Conservation (phyloP, 768 basidiomycete species). For the Sistotremastrum niveocremeum region DNA sequence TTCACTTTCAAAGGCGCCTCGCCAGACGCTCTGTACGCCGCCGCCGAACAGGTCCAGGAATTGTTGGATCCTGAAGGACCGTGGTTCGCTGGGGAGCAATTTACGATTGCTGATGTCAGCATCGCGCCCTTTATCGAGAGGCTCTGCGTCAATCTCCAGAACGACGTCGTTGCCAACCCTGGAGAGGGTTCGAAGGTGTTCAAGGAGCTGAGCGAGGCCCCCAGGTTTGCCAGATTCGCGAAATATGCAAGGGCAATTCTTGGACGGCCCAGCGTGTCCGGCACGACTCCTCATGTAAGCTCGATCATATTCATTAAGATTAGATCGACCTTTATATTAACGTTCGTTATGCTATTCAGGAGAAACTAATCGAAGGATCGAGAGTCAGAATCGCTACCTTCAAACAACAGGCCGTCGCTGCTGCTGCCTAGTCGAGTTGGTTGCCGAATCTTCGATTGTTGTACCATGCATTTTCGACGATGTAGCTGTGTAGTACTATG, state of each 20-base stretch:
- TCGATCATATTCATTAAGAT: too few species aligned
- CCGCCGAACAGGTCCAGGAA: slow-evolving; percentile 33
- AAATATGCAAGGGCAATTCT: slow-evolving; percentile 35
- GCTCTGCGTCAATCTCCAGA: slow-evolving; percentile 26
- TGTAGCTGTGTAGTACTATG: too few species aligned
- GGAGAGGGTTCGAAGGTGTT: slow-evolving; percentile 35
- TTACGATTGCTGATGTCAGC: slow-evolving; percentile 51
- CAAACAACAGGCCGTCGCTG: too few species aligned
- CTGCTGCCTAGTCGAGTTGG: too few species aligned
- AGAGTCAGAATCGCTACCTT: too few species aligned
- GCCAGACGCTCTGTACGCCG: slow-evolving; percentile 26
- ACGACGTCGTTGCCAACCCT: slow-evolving; percentile 35
- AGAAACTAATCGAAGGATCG: too few species aligned
- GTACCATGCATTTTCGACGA: too few species aligned
- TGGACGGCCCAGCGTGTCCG: slow-evolving; percentile 33
- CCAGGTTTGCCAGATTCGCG: slow-evolving; percentile 36
- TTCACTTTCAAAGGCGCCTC: slow-evolving; percentile 22
- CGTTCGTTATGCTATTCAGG: too few species aligned
- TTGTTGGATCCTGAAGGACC: slow-evolving; percentile 33
- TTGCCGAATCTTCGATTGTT: too few species aligned
- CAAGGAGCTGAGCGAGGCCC: slow-evolving; percentile 25
- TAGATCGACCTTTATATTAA: too few species aligned
- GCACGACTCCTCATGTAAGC: too few species aligned
- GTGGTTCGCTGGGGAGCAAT: slow-evolving; percentile 32
- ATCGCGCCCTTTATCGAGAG: slow-evolving; percentile 50